Evolutionary conservation across 306 rosid species (phyloP), one percentile per base, ranked within the genome.

Genomic region (Pyrus betulifolia): DNA sequence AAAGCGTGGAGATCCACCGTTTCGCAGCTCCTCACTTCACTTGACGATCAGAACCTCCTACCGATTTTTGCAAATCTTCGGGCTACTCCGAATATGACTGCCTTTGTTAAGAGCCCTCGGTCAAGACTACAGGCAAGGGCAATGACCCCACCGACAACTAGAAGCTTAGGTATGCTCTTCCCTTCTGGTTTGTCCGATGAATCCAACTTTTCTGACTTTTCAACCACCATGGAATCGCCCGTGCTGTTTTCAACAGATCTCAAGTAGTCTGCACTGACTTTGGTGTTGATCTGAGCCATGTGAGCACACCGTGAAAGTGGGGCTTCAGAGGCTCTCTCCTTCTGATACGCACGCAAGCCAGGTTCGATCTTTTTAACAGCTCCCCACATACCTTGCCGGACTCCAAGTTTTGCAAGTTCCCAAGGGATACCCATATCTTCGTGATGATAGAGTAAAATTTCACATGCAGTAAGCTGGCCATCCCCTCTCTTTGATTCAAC

Each of bases 361-460:
- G 96, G 96, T 9, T 95, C 99, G 22, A 92, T 79, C 89, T 95
- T 95, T 88, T 91, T 85, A 30, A 95, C 99, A 51, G 97, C 90
- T 75, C 99, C 99, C 99, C 99, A 95, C 99, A 95, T 95, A 8
- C 99, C 99, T 78, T 90, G 93, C 67, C 91, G 91, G 57, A 95
- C 90, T 73, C 97, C 99, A 21, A 95, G 93, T 80, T 95, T 95
- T 2, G 99, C 97, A 27, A 95, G 82, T 85, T 95, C 99, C 99
- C 99, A 90, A 18, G 97, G 97, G 21, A 95, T 95, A n/a, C 99
- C 99, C 99, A 95, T 95, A 85, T 92, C 99, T 84, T 95, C 99
- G 1, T 89, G 81, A 69, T 95, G 99, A 88, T 89, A 95, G 73
- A 95, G 76, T 59, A 92, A 69, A 74, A 95, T 89, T 86, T 95